These are phyloP conservation scores for Stenogyne calaminthoides DNA, from an alignment of 305 asterid species.

Conservation along the genomic window DNA sequence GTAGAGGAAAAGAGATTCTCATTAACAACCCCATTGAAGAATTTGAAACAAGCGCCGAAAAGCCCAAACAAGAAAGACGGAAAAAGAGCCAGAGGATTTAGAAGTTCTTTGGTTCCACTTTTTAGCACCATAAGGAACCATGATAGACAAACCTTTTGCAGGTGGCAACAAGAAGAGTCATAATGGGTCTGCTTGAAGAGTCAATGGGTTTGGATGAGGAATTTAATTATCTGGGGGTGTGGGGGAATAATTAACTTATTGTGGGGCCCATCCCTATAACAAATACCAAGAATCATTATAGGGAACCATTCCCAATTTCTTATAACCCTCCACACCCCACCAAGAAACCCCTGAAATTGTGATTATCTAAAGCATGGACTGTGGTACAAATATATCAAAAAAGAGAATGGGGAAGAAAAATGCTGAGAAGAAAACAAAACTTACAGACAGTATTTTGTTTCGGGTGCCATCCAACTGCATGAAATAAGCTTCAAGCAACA, in stretches of 20 bases:
- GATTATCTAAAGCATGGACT: not conserved
- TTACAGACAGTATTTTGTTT: constrained; percentile 85
- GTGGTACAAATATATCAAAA: not conserved
- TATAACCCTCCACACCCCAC: not conserved
- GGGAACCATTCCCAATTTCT: not conserved
- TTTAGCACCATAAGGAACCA: not conserved
- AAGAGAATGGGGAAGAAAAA: not conserved
- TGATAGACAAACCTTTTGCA: not conserved
- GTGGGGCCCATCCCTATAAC: not conserved
- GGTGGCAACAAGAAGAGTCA: not conserved
- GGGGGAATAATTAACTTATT: not conserved
- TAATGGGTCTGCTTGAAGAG: not conserved
- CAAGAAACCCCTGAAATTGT: not conserved
- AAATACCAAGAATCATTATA: not conserved
- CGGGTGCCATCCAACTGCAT: constrained; percentile 95
- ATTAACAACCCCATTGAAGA: no score
- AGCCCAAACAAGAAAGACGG: no score
- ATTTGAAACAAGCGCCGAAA: no score
- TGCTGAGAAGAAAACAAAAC: constrained; percentile 32
- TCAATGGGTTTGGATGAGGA: not conserved
- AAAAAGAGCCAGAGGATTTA: not conserved
- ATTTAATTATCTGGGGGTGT: not conserved
- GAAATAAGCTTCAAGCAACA: constrained; percentile 97
- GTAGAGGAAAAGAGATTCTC: no score
- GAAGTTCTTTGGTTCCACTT: no score